Percentiles rank a stretch among this genome's conserved stretches.
phyloP scores from a whole-genome alignment of 768 basidiomycete genomes.

The Amanita jacksonii region DNA sequence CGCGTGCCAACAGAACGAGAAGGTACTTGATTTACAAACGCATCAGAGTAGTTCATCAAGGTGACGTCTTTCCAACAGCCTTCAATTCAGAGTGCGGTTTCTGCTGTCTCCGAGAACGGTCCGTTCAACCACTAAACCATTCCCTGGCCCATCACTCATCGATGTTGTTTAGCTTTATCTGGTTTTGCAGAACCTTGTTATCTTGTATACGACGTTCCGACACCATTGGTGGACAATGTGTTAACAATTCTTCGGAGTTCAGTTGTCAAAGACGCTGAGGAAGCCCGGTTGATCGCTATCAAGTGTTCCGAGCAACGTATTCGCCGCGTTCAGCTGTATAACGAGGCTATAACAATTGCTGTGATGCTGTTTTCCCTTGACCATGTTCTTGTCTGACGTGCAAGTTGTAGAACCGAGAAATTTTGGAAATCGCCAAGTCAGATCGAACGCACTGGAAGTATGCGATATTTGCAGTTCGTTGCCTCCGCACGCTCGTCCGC shows the following conservation, averaged over 20 bases:
- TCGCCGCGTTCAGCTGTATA: constrained; percentile 29
- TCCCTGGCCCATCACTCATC: not conserved
- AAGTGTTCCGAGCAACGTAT: constrained; percentile 36
- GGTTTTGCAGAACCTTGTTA: constrained; percentile 55
- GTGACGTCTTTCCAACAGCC: constrained; percentile 30
- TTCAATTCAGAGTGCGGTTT: constrained; percentile 67
- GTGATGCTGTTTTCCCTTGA: constrained; percentile 25
- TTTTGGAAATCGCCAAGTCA: constrained; percentile 51
- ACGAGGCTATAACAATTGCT: constrained; percentile 31
- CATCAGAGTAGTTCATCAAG: not conserved
- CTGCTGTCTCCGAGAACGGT: constrained; percentile 58
- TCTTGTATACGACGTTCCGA: constrained; percentile 43
- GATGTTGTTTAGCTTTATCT: constrained; percentile 35
- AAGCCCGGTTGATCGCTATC: constrained; percentile 22
- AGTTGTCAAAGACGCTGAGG: constrained; percentile 24
- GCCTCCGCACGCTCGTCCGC: constrained; percentile 58
- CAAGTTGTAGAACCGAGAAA: constrained; percentile 24
- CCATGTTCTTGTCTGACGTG: not conserved
- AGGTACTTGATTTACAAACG: constrained; percentile 37
- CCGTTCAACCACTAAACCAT: constrained; percentile 7
- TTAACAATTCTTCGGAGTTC: constrained; percentile 26
- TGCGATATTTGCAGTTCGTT: constrained; percentile 56
- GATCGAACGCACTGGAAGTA: constrained; percentile 74
- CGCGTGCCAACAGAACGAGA: constrained; percentile 75
- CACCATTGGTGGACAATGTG: constrained; percentile 29